Evolutionary conservation across 345 rosid genomes (phyloP).

Genomic region (Citrus unshiu): DNA sequence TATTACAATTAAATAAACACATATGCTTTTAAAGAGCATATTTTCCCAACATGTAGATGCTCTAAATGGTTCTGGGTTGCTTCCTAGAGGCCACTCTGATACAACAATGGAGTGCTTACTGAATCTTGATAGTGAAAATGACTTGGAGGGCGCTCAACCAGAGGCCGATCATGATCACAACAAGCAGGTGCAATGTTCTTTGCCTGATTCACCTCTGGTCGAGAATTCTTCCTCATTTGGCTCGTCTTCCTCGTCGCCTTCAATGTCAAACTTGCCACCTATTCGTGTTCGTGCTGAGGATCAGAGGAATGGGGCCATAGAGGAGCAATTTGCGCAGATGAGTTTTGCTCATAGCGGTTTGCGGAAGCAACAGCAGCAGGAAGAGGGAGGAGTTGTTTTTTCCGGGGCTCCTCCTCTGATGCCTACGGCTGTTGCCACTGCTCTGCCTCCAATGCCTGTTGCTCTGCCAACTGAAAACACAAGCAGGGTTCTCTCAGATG

Average conservation of each 20-base stretch:
- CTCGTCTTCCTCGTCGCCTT: conserved; percentile 66
- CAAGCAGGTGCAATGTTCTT: conserved; percentile 35
- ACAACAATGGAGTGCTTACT: conserved; percentile 48
- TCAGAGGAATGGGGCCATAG: conserved; percentile 28
- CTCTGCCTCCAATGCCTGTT: conserved; percentile 8
- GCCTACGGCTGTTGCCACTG: conserved; percentile 8
- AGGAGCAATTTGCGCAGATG: conserved; percentile 63
- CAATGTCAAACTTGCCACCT: conserved; percentile 63
- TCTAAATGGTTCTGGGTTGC: conserved; percentile 56
- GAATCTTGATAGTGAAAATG: conserved; percentile 42
- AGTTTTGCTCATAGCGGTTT: conserved; percentile 30
- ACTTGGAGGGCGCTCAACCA: conserved; percentile 22
- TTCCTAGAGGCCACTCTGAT: conserved; percentile 67
- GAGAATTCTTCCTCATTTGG: conserved; percentile 50
- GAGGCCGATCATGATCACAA: conserved; percentile 19
- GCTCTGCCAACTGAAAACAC: conserved; percentile 26
- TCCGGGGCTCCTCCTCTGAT: conserved; percentile 28
- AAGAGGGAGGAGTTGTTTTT: conserved; percentile 27
- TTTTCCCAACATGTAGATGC: conserved; percentile 42
- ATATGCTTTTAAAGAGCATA: too few relatives aligned
- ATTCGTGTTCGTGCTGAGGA: conserved; percentile 51
- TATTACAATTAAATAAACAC: too few relatives aligned
- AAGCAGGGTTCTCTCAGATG: conserved; percentile 40
- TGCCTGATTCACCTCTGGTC: conserved; percentile 58
- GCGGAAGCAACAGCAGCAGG: conserved; percentile 36